A percentile compares a stretch with the other conserved stretches of the same genome.
These are phyloP conservation scores for Arthrobotrys musiformis DNA, from an alignment of 2,329 filamentous ascomycete species.

Conservation along the genomic window DNA sequence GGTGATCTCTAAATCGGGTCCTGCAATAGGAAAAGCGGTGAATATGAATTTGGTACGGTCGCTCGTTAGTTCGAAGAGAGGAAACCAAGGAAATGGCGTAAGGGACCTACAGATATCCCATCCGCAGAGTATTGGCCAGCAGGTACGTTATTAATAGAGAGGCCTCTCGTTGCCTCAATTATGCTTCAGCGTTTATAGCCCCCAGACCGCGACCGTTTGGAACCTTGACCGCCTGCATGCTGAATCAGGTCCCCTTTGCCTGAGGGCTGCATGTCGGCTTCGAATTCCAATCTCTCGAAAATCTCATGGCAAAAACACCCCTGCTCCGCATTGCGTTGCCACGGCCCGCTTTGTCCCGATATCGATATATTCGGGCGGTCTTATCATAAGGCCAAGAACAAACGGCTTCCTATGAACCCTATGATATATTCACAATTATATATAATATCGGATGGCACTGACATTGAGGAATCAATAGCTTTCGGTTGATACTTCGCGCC, in stretches of 20 bases:
- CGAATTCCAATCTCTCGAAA: conserved; percentile 2
- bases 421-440: neutral
- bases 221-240: conserved; percentile 1
- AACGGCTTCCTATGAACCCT: too few relatives aligned
- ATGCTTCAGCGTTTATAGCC: neutral
- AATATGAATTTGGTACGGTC: conserved; percentile 55
- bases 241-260: conserved; percentile 3
- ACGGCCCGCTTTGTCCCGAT: neutral
- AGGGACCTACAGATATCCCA: conserved; percentile 51
- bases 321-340: conserved; percentile 29
- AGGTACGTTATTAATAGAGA: conserved; percentile 25
- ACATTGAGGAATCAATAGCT: conserved; percentile 4
- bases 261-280: conserved; percentile 12
- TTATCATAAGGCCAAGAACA: too few relatives aligned
- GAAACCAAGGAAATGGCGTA: conserved; percentile 12
- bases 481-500: conserved; percentile 20
- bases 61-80: conserved; percentile 51
- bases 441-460: neutral
- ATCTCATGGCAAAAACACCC: conserved; percentile 16
- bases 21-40: conserved; percentile 18
- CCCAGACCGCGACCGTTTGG: neutral
- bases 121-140: conserved; percentile 36
- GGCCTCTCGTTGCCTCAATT: conserved; percentile 22
- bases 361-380: neutral
- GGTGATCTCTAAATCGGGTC: neutral